Evolutionary conservation across 2,329 filamentous ascomycete species (phyloP).

Genomic region (Fusarium phyllophilum): DNA sequence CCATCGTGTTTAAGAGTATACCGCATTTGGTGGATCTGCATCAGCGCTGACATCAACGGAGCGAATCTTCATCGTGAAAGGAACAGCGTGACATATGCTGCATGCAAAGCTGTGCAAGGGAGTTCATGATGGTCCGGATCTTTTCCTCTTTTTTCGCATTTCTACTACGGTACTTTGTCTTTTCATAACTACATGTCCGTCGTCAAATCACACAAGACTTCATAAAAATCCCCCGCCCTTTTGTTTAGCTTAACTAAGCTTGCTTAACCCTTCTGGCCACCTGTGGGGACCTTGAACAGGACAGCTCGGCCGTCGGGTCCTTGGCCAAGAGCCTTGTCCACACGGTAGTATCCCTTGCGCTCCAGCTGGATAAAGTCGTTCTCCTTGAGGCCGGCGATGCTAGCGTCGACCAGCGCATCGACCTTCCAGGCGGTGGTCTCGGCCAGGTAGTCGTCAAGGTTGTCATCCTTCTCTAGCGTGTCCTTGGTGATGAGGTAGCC

Average conservation of each 20-base stretch:
- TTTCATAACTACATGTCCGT: conserved; percentile 32
- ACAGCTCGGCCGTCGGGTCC: conserved; percentile 64
- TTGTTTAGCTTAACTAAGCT: not conserved
- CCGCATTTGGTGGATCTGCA: not conserved
- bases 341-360: conserved; percentile 89
- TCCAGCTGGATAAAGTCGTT: conserved; percentile 97
- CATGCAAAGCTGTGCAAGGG: not conserved
- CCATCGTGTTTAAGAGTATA: not conserved
- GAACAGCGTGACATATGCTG: not conserved
- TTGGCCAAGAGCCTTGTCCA: conserved; percentile 72
- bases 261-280: conserved; percentile 53
- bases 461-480: conserved; percentile 88
- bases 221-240: not conserved
- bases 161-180: conserved; percentile 12
- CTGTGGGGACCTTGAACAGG: conserved; percentile 68
- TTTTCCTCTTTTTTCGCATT: conserved; percentile 20
- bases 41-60: conserved; percentile 20
- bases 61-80: not conserved
- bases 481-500: conserved; percentile 97
- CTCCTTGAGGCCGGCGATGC: conserved; percentile 79
- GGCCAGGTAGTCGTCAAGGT: conserved; percentile 85
- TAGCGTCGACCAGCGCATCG: conserved; percentile 81
- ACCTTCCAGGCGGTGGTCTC: conserved; percentile 78
- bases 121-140: not conserved
- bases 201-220: conserved; percentile 35